phyloP scores from a whole-genome alignment of 148 eudicot species.

The Fagopyrum esculentum region DNA sequence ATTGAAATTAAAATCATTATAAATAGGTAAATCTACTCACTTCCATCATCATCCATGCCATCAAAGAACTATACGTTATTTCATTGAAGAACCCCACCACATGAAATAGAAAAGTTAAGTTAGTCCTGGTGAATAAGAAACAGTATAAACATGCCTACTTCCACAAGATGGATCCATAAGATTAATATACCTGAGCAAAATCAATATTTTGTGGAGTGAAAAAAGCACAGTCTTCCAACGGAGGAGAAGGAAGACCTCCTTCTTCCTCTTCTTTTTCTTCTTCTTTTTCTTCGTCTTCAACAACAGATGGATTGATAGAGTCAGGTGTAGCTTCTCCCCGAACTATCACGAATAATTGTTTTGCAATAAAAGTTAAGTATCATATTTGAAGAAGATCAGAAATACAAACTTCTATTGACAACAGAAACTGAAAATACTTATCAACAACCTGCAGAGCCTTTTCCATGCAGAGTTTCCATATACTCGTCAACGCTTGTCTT shows the following conservation, averaged over 20 bases:
- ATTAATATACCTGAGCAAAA: constrained; percentile 46
- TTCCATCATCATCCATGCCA: constrained; percentile 93
- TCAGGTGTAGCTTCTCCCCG: constrained; percentile 55
- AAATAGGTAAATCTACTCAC: constrained; percentile 50
- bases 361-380: not conserved
- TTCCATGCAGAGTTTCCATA: constrained; percentile 41
- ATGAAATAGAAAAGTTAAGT: constrained; percentile 23
- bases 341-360: constrained; percentile 1
- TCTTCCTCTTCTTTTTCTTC: constrained; percentile 86
- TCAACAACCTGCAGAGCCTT: constrained; percentile 33
- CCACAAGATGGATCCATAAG: not conserved
- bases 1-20: constrained; percentile 17
- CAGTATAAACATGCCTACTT: not conserved
- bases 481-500: constrained; percentile 69
- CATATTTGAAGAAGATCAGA: not conserved
- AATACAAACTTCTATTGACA: not conserved
- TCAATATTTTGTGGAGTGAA: constrained; percentile 58
- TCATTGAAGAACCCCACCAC: constrained; percentile 15
- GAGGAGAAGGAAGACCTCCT: constrained; percentile 89
- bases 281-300: constrained; percentile 49
- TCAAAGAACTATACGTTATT: constrained; percentile 60
- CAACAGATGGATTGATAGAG: constrained; percentile 80
- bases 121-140: constrained; percentile 21
- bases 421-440: not conserved
- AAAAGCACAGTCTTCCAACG: constrained; percentile 71